phyloP scores from a whole-genome alignment of 108 stramenopile species.

The Skeletonema menzelii region DNA sequence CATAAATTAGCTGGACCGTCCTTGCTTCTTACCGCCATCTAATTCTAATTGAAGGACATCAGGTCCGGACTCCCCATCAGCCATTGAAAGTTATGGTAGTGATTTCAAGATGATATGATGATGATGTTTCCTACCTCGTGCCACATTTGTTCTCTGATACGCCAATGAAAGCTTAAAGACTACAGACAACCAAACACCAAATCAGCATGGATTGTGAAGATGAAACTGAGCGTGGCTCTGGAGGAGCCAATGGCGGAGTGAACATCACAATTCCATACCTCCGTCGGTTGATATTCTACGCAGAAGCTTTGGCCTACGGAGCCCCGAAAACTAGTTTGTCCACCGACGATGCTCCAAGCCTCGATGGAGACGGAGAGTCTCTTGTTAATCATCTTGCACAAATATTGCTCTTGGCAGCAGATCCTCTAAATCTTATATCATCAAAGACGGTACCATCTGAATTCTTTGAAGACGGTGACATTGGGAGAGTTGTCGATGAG shows the following conservation, averaged over 20 bases:
- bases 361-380: slow-evolving; percentile 25
- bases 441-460: slow-evolving; percentile 26
- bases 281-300: slow-evolving; percentile 26
- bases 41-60: background rate
- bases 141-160: background rate
- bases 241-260: background rate
- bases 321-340: background rate
- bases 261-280: slow-evolving; percentile 19
- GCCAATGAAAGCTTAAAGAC: background rate
- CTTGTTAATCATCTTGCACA: slow-evolving; percentile 27
- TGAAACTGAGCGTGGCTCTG: background rate
- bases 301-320: slow-evolving; percentile 14
- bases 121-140: background rate
- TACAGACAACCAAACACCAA: background rate
- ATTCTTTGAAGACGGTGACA: slow-evolving; percentile 17
- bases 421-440: slow-evolving; percentile 30
- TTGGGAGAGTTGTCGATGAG: slow-evolving; percentile 3
- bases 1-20: background rate
- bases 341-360: background rate
- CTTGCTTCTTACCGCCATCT: background rate
- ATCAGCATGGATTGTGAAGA: background rate
- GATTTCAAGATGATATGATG: background rate
- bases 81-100: background rate
- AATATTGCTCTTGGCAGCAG: slow-evolving; percentile 24
- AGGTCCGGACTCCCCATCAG: too few species aligned